Evolutionary conservation across 2,329 filamentous ascomycete species (phyloP).

Genomic region (Pseudocercospora pini-densiflorae): DNA sequence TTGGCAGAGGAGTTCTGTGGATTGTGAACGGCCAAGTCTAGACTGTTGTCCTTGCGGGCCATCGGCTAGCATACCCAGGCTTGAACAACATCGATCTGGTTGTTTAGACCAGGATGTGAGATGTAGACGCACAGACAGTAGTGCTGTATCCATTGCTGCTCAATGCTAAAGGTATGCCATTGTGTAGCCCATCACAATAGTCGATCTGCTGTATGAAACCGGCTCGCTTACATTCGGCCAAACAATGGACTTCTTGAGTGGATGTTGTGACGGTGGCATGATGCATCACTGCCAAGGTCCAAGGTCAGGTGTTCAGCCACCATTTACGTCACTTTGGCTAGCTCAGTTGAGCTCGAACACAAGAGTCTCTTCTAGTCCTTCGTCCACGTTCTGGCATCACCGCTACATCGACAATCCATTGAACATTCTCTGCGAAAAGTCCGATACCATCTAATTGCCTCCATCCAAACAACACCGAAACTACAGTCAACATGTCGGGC

Average conservation of each 20-base stretch:
- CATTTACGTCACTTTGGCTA: background rate
- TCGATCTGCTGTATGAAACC: background rate
- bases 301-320: background rate
- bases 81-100: too few species aligned
- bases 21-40: too few species aligned
- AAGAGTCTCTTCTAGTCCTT: background rate
- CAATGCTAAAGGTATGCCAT: too few species aligned
- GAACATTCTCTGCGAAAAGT: constrained; percentile 6
- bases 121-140: too few species aligned
- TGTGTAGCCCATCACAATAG: background rate
- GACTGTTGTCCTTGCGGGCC: too few species aligned
- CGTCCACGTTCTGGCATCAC: constrained; percentile 6
- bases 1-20: too few species aligned
- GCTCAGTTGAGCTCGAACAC: background rate
- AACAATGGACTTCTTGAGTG: background rate
- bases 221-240: background rate
- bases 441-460: constrained; percentile 15
- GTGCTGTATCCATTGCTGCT: too few species aligned
- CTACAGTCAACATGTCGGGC: constrained; percentile 55
- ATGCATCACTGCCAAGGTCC: background rate
- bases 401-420: constrained; percentile 8
- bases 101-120: too few species aligned
- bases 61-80: too few species aligned
- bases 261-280: background rate
- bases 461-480: constrained; percentile 18